These are phyloP conservation scores for Aspergillus biplanus DNA, from an alignment of 495 filamentous ascomycete species.

Conservation along the genomic window DNA sequence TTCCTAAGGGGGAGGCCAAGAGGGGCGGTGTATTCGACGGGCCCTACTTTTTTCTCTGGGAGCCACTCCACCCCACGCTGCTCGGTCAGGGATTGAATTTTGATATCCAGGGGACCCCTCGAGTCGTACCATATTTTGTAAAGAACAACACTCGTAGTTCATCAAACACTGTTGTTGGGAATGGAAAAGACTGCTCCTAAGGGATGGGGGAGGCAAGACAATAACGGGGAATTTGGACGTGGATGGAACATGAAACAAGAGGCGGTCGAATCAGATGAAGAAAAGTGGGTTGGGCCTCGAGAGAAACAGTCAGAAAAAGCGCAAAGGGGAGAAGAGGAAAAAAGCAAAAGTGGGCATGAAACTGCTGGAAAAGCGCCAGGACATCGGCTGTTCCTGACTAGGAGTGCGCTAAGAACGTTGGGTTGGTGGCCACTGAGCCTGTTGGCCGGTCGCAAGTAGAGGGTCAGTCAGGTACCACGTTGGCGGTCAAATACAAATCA, in stretches of 20 bases:
- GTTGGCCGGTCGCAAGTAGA: constrained; percentile 2
- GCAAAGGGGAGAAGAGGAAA: constrained; percentile 6
- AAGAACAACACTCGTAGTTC: too few relatives aligned
- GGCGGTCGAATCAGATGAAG: constrained; percentile 11
- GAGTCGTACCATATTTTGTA: too few relatives aligned
- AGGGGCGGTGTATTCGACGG: constrained; percentile 22
- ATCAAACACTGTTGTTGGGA: neutral
- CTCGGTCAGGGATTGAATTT: too few relatives aligned
- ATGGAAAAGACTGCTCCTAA: neutral
- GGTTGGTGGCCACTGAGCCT: constrained; percentile 1
- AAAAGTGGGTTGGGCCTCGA: neutral
- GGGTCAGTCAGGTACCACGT: neutral
- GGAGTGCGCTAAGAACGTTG: constrained; percentile 10
- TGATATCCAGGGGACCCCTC: too few relatives aligned
- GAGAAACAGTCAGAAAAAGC: constrained; percentile 6
- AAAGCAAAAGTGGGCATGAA: constrained; percentile 6
- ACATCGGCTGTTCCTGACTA: constrained; percentile 27
- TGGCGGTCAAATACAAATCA: too few relatives aligned
- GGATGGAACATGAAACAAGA: constrained; percentile 16
- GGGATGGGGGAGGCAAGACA: neutral
- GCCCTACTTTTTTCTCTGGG: neutral
- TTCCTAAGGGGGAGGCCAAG: constrained; percentile 20
- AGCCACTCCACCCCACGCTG: constrained; percentile 16
- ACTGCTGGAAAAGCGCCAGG: constrained; percentile 8
- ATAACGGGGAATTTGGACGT: neutral